Evolutionary conservation across 2,329 filamentous ascomycete genomes (phyloP), one percentile per base, ranked within the genome.

Genomic region (Metarhizium sp.): DNA sequence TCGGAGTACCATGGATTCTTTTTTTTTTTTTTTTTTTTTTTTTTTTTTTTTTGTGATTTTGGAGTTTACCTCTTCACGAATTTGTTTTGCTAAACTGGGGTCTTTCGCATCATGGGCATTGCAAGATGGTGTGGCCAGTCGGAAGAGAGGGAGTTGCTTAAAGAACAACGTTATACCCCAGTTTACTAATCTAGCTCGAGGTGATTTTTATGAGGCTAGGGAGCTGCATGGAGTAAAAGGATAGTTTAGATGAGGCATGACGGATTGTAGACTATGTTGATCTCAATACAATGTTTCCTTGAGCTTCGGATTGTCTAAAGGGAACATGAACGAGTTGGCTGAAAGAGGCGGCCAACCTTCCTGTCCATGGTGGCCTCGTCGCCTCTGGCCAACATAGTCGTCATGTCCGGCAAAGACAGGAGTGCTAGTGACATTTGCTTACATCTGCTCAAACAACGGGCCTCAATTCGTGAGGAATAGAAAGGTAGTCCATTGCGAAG

Each of bases 151-250:
- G 36, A 52, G 29, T n/a, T 48, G 25, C 13, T 32, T 49, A 11
- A 48, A 42, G 18, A 49, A 53, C n/a, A 20, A 36, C 40, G 32
- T 49, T 53, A 49, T 53, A 53, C 52, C 52, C 52, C 47, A 30
- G 3, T 18, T 29, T 11, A 16, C 14, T 20, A 20, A 29, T 48
- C 25, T 14, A 14, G 45, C 45, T 14, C 13, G 45, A 11, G 18
- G 30, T 30, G 45, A 30, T 29, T 29, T 48, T 46, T 14, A 30
- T 30, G 25, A 18, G 20, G 25, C 18, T 14, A 45, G 45, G 45
- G 45, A 48, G 45, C 45, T 29, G 45, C 30, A 48, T n/a, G 45
- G 45, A 48, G 25, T 48, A 29, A 48, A 48, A 11, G 45, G 45
- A 8, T 48, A 48, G 20, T 13, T 16, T 45, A 45, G 45, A 29